These are phyloP conservation scores for Phlebiopsis flavidoalba DNA, from an alignment of 768 basidiomycete species.

Conservation along the genomic window DNA sequence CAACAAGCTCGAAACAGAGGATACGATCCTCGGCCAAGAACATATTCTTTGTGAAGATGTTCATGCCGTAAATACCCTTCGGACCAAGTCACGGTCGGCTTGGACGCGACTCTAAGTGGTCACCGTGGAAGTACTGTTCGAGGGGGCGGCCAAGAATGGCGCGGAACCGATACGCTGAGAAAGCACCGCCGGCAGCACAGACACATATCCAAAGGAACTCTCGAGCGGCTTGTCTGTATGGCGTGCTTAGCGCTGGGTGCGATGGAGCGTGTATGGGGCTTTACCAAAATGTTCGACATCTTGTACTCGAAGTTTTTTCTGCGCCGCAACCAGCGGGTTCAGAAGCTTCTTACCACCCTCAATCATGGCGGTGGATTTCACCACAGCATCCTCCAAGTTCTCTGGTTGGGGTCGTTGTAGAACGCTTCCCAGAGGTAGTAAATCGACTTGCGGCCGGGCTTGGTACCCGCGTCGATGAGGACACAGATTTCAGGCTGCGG, in stretches of 20 bases:
- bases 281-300: conserved; percentile 94
- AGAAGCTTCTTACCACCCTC: conserved; percentile 87
- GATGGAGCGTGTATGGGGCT: neutral
- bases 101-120: conserved; percentile 81
- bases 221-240: conserved; percentile 83
- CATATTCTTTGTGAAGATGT: conserved; percentile 95
- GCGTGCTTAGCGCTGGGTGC: neutral
- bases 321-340: conserved; percentile 90
- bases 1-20: conserved; percentile 94
- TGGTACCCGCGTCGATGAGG: conserved; percentile 92
- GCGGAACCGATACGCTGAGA: conserved; percentile 92
- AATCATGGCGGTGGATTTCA: conserved; percentile 96
- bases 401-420: conserved; percentile 70
- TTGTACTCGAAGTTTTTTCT: conserved; percentile 99
- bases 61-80: conserved; percentile 96
- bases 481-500: conserved; percentile 85
- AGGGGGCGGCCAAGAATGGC: conserved; percentile 88
- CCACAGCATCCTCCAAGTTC: conserved; percentile 89
- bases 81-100: conserved; percentile 88
- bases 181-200: conserved; percentile 93
- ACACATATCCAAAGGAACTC: conserved; percentile 93
- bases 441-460: conserved; percentile 93
- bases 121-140: conserved; percentile 84
- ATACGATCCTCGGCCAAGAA: conserved; percentile 93
- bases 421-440: conserved; percentile 95